A percentile compares a stretch with the other conserved stretches of the same genome.
These are phyloP conservation scores for Somion occarium DNA, from an alignment of 1,284 basidiomycete species.

Conservation along the genomic window DNA sequence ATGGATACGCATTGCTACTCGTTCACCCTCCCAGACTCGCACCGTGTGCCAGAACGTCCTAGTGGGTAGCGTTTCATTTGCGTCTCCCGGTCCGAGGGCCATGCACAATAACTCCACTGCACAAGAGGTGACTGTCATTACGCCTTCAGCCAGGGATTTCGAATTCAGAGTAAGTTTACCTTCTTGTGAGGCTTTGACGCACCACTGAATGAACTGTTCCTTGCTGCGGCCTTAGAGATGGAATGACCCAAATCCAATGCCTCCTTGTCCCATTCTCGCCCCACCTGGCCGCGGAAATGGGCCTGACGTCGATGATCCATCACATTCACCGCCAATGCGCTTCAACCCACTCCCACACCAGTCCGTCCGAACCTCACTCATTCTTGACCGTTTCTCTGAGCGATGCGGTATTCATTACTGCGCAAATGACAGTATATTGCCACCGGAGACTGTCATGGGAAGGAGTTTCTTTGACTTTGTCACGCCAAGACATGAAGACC, in stretches of 20 bases:
- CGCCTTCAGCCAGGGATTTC: constrained; percentile 59
- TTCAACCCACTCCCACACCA: constrained; percentile 59
- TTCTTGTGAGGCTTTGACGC: constrained; percentile 1
- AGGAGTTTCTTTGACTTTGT: constrained; percentile 77
- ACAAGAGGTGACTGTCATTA: constrained; percentile 69
- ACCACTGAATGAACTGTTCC: constrained; percentile 8
- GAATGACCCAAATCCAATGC: constrained; percentile 67
- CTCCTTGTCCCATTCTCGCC: constrained; percentile 21
- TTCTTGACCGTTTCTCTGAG: constrained; percentile 67
- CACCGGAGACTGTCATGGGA: constrained; percentile 49
- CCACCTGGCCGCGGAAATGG: not conserved
- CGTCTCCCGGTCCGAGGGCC: constrained; percentile 62
- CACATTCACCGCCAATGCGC: constrained; percentile 29
- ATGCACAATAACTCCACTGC: constrained; percentile 75
- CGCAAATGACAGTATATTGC: constrained; percentile 63
- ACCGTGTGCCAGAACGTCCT: constrained; percentile 72
- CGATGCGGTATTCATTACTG: constrained; percentile 62
- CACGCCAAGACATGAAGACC: constrained; percentile 49
- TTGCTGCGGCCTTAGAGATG: constrained; percentile 44
- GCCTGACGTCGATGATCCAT: constrained; percentile 4
- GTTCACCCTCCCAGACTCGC: constrained; percentile 30
- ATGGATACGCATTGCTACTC: not conserved
- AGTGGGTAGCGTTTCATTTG: constrained; percentile 71
- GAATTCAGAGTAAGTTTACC: constrained; percentile 54
- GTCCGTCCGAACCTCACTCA: constrained; percentile 65